Evolutionary conservation across 805 yeast genomes (phyloP), one percentile per base, ranked within the genome.

Genomic region (Debaryomyces castellii): DNA sequence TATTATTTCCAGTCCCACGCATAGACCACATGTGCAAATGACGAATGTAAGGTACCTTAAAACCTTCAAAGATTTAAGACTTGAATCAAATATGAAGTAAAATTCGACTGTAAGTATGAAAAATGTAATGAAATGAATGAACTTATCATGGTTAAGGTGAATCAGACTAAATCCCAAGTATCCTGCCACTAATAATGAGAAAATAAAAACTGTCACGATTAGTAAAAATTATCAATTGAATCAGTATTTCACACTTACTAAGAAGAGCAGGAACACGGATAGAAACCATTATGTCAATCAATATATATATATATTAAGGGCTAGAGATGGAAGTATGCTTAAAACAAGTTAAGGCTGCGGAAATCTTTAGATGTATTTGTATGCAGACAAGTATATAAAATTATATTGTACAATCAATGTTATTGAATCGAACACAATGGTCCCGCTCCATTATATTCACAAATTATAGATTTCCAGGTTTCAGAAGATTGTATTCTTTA

Each of bases 121-220:
- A 54, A 82, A 82, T 5, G 73, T 74, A 4, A 52, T 8, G 43
- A 76, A 76, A 57, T 82, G 87, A 1, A 77, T 55, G 10, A 68
- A 25, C 58, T 82, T 82, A 53, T 82, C 87, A 56, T 80, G 67
- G 7, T 60, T 59, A 17, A 80, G 52, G 0, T 70, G 68, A 2
- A 80, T 55, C 62, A 63, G 68, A 18, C 82, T 77, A 54, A 80
- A 75, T 17, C 85, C 85, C 5, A 80, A 62, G 48, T 78, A 78
- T 9, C 65, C 72, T 2, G 76, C 74, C 3, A 47, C 49, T 4
- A 51, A 24, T 2, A 64, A 48, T 21, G 71, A 49, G 6, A 54
- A 23, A 11, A 62, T 35, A 43, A 72, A 66, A 12, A 53, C 73
- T 67, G 41, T 16, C 35, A 3, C 11, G 40, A 43, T 48, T 39